A percentile compares a stretch with the other conserved stretches of the same genome.
Conservation (phyloP, 768 basidiomycete species). For the Gloeopeniophorella convolvens region DNA sequence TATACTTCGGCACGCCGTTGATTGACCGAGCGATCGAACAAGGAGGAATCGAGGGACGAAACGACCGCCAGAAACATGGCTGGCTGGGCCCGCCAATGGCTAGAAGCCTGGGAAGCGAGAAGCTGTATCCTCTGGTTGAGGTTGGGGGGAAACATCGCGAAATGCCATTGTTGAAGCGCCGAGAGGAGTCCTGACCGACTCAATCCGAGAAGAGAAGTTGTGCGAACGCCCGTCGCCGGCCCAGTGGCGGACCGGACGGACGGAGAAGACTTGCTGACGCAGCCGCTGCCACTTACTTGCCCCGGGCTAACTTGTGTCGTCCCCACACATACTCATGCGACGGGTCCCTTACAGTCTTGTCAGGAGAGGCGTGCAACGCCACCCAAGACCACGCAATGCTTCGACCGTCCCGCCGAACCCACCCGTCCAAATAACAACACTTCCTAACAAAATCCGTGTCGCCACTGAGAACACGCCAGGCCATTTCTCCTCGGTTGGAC, state of each 20-base stretch:
- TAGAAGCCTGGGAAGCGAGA: background rate
- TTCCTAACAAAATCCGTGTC: conserved; percentile 88
- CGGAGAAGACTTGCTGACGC: background rate
- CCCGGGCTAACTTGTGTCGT: background rate
- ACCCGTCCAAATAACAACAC: conserved; percentile 65
- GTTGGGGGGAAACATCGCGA: background rate
- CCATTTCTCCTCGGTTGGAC: conserved; percentile 89
- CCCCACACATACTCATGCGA: conserved; percentile 2
- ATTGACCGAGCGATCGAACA: background rate
- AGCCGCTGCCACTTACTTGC: background rate
- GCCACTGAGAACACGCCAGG: conserved; percentile 88
- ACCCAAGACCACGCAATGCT: conserved; percentile 8
- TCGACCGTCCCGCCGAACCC: conserved; percentile 20
- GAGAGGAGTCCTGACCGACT: background rate
- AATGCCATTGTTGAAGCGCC: no score
- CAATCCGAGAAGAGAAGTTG: no score
- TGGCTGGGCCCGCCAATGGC: background rate
- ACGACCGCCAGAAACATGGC: background rate
- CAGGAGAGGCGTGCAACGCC: conserved; percentile 8
- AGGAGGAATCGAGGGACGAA: background rate
- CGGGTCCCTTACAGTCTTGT: conserved; percentile 5
- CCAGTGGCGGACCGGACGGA: no score
- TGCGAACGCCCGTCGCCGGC: no score
- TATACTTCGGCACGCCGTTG: background rate
- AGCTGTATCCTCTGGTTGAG: background rate